Conservation (phyloP, 2,329 filamentous ascomycete genomes). For the Coniella lustricola region DNA sequence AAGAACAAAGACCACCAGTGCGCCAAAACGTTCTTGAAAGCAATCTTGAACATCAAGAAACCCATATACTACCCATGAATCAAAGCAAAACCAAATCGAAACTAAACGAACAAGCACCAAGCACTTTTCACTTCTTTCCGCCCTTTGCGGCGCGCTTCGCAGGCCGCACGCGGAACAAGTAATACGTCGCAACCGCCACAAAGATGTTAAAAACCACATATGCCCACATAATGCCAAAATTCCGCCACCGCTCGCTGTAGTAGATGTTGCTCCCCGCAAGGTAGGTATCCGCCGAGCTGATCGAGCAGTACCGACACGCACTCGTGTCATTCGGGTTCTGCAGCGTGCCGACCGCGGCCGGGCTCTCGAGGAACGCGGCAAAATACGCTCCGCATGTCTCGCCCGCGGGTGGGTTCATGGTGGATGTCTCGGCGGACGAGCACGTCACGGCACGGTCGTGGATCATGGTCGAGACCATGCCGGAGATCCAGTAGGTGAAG, state of each 20-base stretch:
- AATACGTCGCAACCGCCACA: conserved; percentile 55
- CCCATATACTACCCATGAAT: too few relatives aligned
- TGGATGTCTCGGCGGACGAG: conserved; percentile 48
- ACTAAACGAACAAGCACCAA: neutral
- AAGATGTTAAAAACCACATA: conserved; percentile 59
- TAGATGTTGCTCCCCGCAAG: conserved; percentile 38
- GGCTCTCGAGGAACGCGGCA: conserved; percentile 40
- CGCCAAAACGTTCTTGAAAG: too few relatives aligned
- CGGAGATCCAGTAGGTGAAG: conserved; percentile 62
- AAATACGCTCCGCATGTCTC: conserved; percentile 61
- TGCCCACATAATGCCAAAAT: conserved; percentile 63
- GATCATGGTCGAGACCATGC: conserved; percentile 61
- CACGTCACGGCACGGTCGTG: conserved; percentile 47
- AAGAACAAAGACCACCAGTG: too few relatives aligned
- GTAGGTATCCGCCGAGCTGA: conserved; percentile 55
- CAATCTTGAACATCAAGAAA: too few relatives aligned
- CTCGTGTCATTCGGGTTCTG: conserved; percentile 50
- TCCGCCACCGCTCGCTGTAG: conserved; percentile 55
- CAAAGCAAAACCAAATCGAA: neutral
- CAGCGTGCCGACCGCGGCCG: conserved; percentile 45
- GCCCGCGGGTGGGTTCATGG: conserved; percentile 57
- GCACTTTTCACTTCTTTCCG: neutral
- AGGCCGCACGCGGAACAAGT: conserved; percentile 46
- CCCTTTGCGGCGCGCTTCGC: neutral
- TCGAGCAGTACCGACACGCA: conserved; percentile 61